phyloP scores from a whole-genome alignment of 371 early-diverging fungal genomes.

The Massospora cicadina region DNA sequence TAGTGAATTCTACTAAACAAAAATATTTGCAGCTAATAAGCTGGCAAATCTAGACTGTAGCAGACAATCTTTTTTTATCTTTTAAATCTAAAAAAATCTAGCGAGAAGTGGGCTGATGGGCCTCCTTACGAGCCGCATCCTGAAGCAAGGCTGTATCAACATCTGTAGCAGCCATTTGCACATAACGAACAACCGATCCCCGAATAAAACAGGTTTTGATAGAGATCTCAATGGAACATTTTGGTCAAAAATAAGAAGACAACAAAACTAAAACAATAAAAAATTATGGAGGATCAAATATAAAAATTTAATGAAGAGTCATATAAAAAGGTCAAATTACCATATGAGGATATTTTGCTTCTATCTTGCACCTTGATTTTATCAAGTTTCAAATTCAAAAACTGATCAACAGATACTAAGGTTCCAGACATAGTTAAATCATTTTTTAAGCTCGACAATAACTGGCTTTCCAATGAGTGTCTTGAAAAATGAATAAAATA shows the following conservation, averaged over 20 bases:
- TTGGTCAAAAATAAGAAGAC: neutral
- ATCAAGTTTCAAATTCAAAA: conserved; percentile 92
- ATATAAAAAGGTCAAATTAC: conserved; percentile 39
- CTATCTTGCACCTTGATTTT: conserved; percentile 74
- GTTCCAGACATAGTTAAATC: conserved; percentile 85
- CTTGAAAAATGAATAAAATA: conserved; percentile 99
- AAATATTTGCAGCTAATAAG: too few species aligned
- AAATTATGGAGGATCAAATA: too few species aligned
- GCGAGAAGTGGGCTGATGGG: conserved; percentile 39
- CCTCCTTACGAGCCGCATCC: conserved; percentile 86
- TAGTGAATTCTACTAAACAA: too few species aligned
- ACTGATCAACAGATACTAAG: conserved; percentile 95
- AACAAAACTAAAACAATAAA: neutral
- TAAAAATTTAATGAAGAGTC: too few species aligned
- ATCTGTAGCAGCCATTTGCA: conserved; percentile 68
- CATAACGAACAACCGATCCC: conserved; percentile 96
- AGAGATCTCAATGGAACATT: conserved; percentile 38
- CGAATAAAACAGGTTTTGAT: conserved; percentile 96
- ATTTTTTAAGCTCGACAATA: conserved; percentile 96
- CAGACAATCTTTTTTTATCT: too few species aligned
- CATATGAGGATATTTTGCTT: conserved; percentile 91
- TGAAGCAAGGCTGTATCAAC: conserved; percentile 90
- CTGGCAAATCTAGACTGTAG: too few species aligned
- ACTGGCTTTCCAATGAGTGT: conserved; percentile 92
- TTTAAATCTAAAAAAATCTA: too few species aligned